These are phyloP conservation scores for Ophidiomyces ophidiicola DNA, from an alignment of 2,329 filamentous ascomycete species.

Conservation along the genomic window DNA sequence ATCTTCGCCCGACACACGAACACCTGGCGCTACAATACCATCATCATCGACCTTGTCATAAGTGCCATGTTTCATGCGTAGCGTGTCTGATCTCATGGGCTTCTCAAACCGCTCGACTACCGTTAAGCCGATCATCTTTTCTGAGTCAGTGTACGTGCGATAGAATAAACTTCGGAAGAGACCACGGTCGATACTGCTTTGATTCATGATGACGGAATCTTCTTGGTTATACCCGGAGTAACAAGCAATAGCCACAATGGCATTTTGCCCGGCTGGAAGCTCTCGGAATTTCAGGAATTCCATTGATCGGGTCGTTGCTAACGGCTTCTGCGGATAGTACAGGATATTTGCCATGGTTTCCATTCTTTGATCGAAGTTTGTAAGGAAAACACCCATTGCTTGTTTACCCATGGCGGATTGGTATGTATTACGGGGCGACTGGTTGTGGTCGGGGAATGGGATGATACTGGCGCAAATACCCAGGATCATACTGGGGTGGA, in stretches of 20 bases:
- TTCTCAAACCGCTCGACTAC: conserved; percentile 93
- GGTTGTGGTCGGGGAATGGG: conserved; percentile 96
- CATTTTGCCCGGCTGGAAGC: conserved; percentile 90
- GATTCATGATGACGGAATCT: conserved; percentile 99
- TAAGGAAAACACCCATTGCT: conserved; percentile 98
- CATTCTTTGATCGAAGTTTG: conserved; percentile 94
- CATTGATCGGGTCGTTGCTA: conserved; percentile 94
- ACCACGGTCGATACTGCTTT: conserved; percentile 95
- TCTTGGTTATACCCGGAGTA: conserved; percentile 99
- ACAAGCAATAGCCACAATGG: conserved; percentile 92
- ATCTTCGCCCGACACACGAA: conserved; percentile 91
- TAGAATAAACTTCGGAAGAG: conserved; percentile 97
- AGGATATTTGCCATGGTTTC: conserved; percentile 99
- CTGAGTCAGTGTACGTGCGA: conserved; percentile 90
- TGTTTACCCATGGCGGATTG: conserved; percentile 99
- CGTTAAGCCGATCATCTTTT: conserved; percentile 90
- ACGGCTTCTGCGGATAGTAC: conserved; percentile 95
- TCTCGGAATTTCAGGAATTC: conserved; percentile 98
- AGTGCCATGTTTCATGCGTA: conserved; percentile 85
- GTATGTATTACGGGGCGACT: conserved; percentile 97
- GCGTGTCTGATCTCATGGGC: conserved; percentile 73
- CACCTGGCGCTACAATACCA: conserved; percentile 84
- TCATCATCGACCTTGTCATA: conserved; percentile 98
- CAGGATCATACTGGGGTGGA: conserved; percentile 97
- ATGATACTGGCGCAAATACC: conserved; percentile 99